These are phyloP conservation scores for Luffa acutangula DNA, from an alignment of 306 rosid genomes.

Conservation along the genomic window DNA sequence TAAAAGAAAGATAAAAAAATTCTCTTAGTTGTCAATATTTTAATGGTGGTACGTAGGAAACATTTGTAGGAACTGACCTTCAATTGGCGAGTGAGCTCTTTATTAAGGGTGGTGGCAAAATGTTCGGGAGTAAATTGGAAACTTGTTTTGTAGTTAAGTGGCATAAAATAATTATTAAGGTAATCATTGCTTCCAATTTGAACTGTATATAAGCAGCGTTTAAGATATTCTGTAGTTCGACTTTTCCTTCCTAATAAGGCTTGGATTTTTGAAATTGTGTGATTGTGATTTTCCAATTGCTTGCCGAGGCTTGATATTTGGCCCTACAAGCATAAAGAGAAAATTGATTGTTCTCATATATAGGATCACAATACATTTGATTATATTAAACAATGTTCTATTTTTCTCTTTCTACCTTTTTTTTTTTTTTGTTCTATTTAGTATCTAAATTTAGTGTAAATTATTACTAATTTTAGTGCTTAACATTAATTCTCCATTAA, in stretches of 20 bases:
- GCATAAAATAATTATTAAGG: constrained; percentile 1
- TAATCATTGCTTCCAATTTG: background rate
- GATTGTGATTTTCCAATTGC: constrained; percentile 16
- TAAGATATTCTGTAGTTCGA: background rate
- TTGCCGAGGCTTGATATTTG: background rate
- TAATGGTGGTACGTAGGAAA: too few relatives aligned
- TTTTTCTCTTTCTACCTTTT: too few relatives aligned
- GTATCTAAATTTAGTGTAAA: too few relatives aligned
- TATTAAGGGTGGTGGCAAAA: constrained; percentile 11
- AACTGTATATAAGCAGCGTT: background rate
- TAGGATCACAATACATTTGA: background rate
- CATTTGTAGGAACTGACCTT: background rate
- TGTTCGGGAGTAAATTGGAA: background rate
- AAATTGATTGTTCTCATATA: background rate
- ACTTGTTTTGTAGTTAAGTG: background rate
- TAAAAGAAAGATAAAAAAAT: too few relatives aligned
- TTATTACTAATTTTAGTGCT: too few relatives aligned
- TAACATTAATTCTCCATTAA: too few relatives aligned
- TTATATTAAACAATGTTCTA: too few relatives aligned
- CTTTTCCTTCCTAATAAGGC: background rate
- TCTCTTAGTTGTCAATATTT: too few relatives aligned
- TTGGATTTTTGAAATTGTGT: background rate
- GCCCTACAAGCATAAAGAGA: constrained; percentile 14
- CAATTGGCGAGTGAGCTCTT: background rate
- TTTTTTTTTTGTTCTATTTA: too few relatives aligned